phyloP scores from a whole-genome alignment of 495 filamentous ascomycete genomes.

The Tuber melanosporum region DNA sequence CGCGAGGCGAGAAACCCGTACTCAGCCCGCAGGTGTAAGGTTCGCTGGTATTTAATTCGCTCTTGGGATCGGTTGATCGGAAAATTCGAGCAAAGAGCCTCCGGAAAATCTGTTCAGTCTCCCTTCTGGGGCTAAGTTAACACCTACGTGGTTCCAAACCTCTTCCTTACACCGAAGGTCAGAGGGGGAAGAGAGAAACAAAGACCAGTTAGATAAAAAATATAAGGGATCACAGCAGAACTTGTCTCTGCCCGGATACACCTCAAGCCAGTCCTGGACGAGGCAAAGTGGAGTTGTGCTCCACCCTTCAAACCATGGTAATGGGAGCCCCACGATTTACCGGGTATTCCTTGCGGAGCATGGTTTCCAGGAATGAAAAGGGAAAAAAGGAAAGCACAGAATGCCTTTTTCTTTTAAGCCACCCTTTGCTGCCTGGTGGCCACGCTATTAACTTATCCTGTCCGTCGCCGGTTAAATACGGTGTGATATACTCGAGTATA shows the following conservation, averaged over 20 bases:
- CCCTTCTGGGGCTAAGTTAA: background rate
- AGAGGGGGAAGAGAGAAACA: background rate
- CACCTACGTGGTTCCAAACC: background rate
- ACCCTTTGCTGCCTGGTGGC: background rate
- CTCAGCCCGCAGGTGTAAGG: background rate
- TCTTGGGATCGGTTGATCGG: conserved; percentile 4
- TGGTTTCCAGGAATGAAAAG: conserved; percentile 20
- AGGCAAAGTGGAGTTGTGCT: conserved; percentile 20
- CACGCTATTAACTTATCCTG: background rate
- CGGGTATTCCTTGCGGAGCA: conserved; percentile 29
- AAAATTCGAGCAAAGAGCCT: background rate
- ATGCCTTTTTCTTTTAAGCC: background rate
- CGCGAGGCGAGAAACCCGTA: background rate
- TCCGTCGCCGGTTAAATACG: conserved; percentile 12
- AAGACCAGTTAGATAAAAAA: background rate
- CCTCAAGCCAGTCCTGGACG: conserved; percentile 15
- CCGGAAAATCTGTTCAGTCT: background rate
- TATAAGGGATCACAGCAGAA: background rate
- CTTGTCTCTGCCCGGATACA: conserved; percentile 13
- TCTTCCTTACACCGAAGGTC: background rate
- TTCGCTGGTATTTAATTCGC: background rate
- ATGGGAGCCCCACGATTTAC: conserved; percentile 25
- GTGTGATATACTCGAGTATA: background rate
- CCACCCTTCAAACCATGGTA: conserved; percentile 27
- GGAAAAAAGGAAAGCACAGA: conserved; percentile 1